Evolutionary conservation across 2,329 filamentous ascomycete species (phyloP).

Genomic region (Lachnellula cervina): DNA sequence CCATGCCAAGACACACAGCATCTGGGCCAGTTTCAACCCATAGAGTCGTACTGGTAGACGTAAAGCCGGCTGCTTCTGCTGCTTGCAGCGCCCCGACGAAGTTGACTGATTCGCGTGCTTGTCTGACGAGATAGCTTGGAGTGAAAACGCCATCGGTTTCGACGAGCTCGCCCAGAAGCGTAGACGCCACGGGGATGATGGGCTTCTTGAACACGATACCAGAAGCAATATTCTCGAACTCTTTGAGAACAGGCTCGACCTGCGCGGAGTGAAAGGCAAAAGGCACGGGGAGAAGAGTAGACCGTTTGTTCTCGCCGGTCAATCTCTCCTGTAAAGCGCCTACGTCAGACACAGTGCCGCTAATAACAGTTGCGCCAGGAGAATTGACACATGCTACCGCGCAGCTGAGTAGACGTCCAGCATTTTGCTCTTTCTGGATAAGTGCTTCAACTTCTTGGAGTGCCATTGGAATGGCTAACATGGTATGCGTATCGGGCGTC

Average conservation of each 20-base stretch:
- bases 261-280: conserved; percentile 63
- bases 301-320: conserved; percentile 41
- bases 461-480: conserved; percentile 55
- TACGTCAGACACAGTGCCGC: conserved; percentile 40
- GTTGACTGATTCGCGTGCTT: conserved; percentile 60
- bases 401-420: conserved; percentile 1
- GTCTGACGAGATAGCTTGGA: conserved; percentile 57
- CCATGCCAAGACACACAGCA: conserved; percentile 61
- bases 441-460: conserved; percentile 16
- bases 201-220: conserved; percentile 51
- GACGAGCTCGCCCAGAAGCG: conserved; percentile 57
- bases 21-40: conserved; percentile 70
- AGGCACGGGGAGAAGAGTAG: conserved; percentile 55
- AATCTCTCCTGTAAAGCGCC: conserved; percentile 40
- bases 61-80: conserved; percentile 55
- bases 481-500: conserved; percentile 60
- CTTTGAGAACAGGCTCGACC: conserved; percentile 56
- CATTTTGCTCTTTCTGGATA: not conserved
- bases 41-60: too few species aligned
- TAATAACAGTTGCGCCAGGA: conserved; percentile 60
- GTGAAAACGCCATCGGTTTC: conserved; percentile 50
- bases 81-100: conserved; percentile 53
- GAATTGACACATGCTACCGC: conserved; percentile 67
- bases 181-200: conserved; percentile 58
- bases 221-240: conserved; percentile 50